These are phyloP conservation scores for Phylloporus scabripes DNA, from an alignment of 768 basidiomycete species.

Conservation along the genomic window DNA sequence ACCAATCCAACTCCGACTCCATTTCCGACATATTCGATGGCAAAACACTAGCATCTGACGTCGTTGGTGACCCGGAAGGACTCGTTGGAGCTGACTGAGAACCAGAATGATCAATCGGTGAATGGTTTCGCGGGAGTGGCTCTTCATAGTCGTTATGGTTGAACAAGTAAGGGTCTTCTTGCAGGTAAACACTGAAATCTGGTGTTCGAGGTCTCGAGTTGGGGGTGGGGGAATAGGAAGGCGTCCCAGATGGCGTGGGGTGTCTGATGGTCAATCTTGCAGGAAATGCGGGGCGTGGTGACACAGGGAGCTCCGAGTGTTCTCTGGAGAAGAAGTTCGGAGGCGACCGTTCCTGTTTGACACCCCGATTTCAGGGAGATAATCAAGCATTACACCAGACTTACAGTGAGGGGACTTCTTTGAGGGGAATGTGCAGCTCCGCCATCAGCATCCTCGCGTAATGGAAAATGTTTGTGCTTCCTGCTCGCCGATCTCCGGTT, in stretches of 20 bases:
- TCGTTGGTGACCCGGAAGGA: constrained; percentile 13
- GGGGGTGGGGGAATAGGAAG: constrained; percentile 8
- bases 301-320: constrained; percentile 10
- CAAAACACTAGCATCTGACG: constrained; percentile 15
- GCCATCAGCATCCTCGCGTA: constrained; percentile 3
- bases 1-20: constrained; percentile 18
- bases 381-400: neutral
- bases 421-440: neutral
- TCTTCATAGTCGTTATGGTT: constrained; percentile 4
- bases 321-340: constrained; percentile 4
- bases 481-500: constrained; percentile 15
- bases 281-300: constrained; percentile 3
- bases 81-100: constrained; percentile 11
- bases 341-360: constrained; percentile 6
- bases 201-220: constrained; percentile 5
- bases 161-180: constrained; percentile 12
- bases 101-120: constrained; percentile 1
- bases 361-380: neutral
- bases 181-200: constrained; percentile 11
- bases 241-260: constrained; percentile 1
- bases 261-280: constrained; percentile 2
- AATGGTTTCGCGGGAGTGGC: constrained; percentile 1
- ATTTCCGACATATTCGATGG: constrained; percentile 14
- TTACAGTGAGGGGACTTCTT: constrained; percentile 8
- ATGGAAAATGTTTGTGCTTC: constrained; percentile 25